A percentile compares a stretch with the other conserved stretches of the same genome.
These are phyloP conservation scores for Cornus florida DNA, from an alignment of 148 eudicot species.

Conservation along the genomic window DNA sequence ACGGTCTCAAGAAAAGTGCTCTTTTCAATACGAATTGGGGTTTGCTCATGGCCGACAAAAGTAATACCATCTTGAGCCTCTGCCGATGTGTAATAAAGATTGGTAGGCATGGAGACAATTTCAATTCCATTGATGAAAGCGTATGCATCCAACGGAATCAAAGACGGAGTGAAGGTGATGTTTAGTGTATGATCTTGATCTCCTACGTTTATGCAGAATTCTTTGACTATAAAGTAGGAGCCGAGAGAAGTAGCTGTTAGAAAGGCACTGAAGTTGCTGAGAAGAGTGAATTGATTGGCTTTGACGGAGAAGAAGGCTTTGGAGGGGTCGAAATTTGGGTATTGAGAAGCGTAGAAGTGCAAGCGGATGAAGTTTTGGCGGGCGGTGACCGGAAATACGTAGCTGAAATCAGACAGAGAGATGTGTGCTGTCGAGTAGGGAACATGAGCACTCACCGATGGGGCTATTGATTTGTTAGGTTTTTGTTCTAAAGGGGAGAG, in stretches of 20 bases:
- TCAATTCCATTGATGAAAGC: no score
- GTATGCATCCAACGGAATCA: neutral
- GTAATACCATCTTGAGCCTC: neutral
- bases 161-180: neutral
- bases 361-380: slow-evolving; percentile 26
- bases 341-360: slow-evolving; percentile 23
- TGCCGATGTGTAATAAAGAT: slow-evolving; percentile 3
- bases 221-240: neutral
- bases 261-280: slow-evolving; percentile 24
- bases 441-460: no score
- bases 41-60: neutral
- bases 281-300: slow-evolving; percentile 8
- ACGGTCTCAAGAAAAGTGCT: slow-evolving; percentile 4
- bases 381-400: slow-evolving; percentile 10
- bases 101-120: neutral
- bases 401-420: slow-evolving; percentile 17
- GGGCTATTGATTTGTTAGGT: no score
- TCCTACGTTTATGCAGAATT: slow-evolving; percentile 10
- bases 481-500: no score
- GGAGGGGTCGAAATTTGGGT: slow-evolving; percentile 3
- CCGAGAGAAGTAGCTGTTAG: neutral
- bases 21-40: neutral
- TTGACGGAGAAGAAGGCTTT: slow-evolving; percentile 23
- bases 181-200: slow-evolving; percentile 5
- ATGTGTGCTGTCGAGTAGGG: slow-evolving; percentile 30